Conservation (phyloP, 495 filamentous ascomycete genomes). For the Bryoglossum gracile region DNA sequence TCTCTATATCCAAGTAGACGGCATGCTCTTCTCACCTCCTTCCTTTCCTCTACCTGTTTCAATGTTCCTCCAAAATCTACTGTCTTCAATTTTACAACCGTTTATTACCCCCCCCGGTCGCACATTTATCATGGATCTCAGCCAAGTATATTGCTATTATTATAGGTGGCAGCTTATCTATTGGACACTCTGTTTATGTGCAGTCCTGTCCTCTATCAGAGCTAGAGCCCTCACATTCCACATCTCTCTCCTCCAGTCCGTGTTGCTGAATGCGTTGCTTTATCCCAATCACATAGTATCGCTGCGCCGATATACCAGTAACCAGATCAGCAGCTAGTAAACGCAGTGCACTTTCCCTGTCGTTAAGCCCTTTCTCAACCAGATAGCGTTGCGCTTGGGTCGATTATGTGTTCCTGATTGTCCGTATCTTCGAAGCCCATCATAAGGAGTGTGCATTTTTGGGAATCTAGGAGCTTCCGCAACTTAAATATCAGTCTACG, state of each 20-base stretch:
- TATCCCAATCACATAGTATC: not conserved
- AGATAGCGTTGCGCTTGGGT: not conserved
- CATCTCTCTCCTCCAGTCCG: not conserved
- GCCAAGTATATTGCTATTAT: no score
- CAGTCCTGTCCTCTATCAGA: not conserved
- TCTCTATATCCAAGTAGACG: no score
- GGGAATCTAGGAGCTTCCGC: not conserved
- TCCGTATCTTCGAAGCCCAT: not conserved
- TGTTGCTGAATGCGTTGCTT: conserved; percentile 2
- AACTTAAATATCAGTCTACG: not conserved
- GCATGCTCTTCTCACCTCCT: no score
- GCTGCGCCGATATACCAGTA: not conserved
- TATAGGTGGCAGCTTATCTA: no score
- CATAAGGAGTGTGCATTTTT: not conserved
- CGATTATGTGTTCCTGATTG: not conserved
- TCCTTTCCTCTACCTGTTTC: no score
- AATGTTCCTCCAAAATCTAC: no score
- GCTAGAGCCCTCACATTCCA: not conserved
- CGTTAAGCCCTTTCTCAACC: not conserved
- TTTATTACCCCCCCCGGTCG: no score
- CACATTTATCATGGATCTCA: no score
- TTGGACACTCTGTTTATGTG: not conserved
- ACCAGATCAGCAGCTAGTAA: not conserved
- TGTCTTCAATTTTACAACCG: no score
- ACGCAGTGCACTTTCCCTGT: not conserved